Evolutionary conservation across 306 rosid species (phyloP).

Genomic region (Cucurbita moschata): DNA sequence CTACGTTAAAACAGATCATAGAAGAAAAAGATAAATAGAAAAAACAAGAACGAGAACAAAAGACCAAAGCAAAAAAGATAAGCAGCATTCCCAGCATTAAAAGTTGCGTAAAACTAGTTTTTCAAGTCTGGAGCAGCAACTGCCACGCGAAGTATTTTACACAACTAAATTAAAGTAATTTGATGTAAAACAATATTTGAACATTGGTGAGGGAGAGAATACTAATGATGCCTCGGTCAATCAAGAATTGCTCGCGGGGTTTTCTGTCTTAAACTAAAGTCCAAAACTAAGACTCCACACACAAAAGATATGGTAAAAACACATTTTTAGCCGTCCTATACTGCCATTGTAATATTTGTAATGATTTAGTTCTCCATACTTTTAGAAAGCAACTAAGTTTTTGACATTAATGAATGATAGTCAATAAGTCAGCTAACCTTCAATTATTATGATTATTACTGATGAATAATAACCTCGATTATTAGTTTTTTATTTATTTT

Average conservation of each 20-base stretch:
- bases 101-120: background rate
- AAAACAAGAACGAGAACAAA: background rate
- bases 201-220: background rate
- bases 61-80: background rate
- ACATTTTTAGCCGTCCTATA: background rate
- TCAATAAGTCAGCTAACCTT: background rate
- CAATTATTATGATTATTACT: background rate
- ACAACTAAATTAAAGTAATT: background rate
- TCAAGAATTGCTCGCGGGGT: background rate
- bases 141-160: background rate
- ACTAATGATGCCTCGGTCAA: background rate
- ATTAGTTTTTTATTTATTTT: background rate
- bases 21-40: background rate
- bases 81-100: background rate
- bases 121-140: background rate
- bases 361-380: background rate
- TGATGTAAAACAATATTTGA: background rate
- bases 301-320: background rate
- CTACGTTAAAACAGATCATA: background rate
- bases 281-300: conserved; percentile 5
- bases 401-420: background rate
- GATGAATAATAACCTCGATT: background rate
- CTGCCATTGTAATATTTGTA: background rate
- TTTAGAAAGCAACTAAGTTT: background rate
- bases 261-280: background rate